phyloP scores from a whole-genome alignment of 345 rosid species.

The Carallia brachiata region DNA sequence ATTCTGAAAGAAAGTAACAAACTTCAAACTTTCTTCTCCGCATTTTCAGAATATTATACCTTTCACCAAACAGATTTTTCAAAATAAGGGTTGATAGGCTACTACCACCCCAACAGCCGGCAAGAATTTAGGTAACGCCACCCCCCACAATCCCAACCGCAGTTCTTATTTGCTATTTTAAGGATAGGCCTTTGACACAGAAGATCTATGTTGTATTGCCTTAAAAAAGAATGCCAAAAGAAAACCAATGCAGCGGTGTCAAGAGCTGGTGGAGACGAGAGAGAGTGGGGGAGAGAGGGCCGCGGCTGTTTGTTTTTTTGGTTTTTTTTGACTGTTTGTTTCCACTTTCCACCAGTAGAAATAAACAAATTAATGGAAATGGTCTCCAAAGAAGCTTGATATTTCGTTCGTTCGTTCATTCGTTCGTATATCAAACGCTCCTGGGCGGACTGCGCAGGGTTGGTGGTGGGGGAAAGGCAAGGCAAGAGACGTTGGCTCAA shows the following conservation, averaged over 20 bases:
- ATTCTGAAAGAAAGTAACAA: conserved; percentile 2
- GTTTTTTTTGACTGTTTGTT: no score
- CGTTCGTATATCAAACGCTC: no score
- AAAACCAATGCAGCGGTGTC: not conserved
- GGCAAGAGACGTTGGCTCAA: conserved; percentile 2
- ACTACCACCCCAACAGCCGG: not conserved
- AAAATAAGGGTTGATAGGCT: not conserved
- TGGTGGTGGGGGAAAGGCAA: not conserved
- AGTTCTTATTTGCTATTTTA: conserved; percentile 3
- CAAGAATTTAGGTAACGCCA: not conserved
- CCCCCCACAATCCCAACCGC: no score
- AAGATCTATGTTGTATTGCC: not conserved
- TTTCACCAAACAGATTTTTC: not conserved
- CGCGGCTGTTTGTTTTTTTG: not conserved
- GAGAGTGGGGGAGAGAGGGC: not conserved
- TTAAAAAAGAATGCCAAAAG: not conserved
- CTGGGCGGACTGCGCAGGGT: not conserved
- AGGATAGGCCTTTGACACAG: conserved; percentile 1
- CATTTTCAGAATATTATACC: conserved; percentile 3
- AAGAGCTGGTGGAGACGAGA: not conserved
- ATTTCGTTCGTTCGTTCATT: no score
- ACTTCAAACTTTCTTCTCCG: not conserved
- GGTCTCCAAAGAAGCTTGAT: no score
- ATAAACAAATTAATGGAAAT: no score
- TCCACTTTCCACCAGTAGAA: no score